These are phyloP conservation scores for Fusarium illudens DNA, from an alignment of 2,329 filamentous ascomycete genomes.

Conservation along the genomic window DNA sequence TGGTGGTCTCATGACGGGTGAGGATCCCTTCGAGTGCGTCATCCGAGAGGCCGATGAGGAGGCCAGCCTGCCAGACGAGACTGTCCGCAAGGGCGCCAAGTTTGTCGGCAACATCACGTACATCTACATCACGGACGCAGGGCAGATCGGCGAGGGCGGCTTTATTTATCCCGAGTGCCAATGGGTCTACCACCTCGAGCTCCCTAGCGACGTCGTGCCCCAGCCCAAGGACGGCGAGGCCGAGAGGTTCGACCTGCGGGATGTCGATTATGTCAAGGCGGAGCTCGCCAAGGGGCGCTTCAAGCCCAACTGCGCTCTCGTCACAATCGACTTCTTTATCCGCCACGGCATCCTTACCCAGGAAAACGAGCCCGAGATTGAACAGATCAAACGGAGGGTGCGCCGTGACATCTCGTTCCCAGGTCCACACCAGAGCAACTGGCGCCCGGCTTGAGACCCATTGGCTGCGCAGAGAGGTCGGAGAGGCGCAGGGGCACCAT, in stretches of 20 bases:
- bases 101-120: conserved; percentile 81
- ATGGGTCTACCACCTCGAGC: conserved; percentile 88
- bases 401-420: conserved; percentile 86
- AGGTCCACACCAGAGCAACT: conserved; percentile 63
- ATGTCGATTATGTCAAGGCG: conserved; percentile 76
- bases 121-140: conserved; percentile 78
- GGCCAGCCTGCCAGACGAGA: conserved; percentile 75
- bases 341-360: conserved; percentile 81
- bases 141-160: conserved; percentile 80
- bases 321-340: conserved; percentile 89
- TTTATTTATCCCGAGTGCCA: conserved; percentile 91
- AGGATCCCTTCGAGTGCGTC: conserved; percentile 81
- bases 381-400: conserved; percentile 77
- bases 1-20: conserved; percentile 77
- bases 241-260: conserved; percentile 81
- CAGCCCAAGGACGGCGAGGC: conserved; percentile 89
- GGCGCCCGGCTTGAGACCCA: conserved; percentile 32
- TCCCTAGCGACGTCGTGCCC: conserved; percentile 73
- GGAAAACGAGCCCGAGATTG: conserved; percentile 80
- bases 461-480: neutral
- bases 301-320: conserved; percentile 90
- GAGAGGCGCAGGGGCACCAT: neutral
- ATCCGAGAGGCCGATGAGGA: conserved; percentile 91
- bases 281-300: conserved; percentile 78
- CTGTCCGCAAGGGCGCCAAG: conserved; percentile 69